Evolutionary conservation across 2,329 filamentous ascomycete genomes (phyloP).

Genomic region (Trichoderma asperellum): DNA sequence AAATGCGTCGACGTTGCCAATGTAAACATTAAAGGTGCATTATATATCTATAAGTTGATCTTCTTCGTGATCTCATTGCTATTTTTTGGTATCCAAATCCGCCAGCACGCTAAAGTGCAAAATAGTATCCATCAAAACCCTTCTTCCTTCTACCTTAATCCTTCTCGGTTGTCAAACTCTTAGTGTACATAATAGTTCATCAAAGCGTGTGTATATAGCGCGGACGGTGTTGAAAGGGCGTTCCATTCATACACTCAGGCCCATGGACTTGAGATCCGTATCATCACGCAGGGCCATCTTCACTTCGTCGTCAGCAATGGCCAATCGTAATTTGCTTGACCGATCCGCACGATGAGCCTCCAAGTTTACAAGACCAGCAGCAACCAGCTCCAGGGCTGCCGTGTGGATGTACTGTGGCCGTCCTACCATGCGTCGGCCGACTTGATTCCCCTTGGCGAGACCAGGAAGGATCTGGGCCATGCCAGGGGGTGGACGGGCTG

Average conservation of each 20-base stretch:
- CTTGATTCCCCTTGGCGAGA: conserved; percentile 36
- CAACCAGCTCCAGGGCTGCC: conserved; percentile 81
- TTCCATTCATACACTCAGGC: conserved; percentile 39
- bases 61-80: conserved; percentile 5
- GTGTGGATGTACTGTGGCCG: conserved; percentile 57
- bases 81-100: neutral
- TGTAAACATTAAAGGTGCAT: neutral
- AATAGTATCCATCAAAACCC: neutral
- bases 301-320: conserved; percentile 89
- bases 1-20: neutral
- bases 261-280: conserved; percentile 79
- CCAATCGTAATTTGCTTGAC: conserved; percentile 82
- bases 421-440: conserved; percentile 39
- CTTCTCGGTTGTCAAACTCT: neutral
- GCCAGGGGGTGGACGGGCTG: conserved; percentile 43
- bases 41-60: neutral
- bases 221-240: neutral
- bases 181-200: neutral
- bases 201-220: neutral
- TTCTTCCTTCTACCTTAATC: no score
- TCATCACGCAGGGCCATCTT: conserved; percentile 87
- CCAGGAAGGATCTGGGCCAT: conserved; percentile 44
- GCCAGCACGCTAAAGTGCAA: neutral
- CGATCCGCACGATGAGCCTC: conserved; percentile 81
- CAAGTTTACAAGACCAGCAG: conserved; percentile 84